Conservation (phyloP, 2,329 filamentous ascomycete genomes). For the Pestalotiopsis sp. region DNA sequence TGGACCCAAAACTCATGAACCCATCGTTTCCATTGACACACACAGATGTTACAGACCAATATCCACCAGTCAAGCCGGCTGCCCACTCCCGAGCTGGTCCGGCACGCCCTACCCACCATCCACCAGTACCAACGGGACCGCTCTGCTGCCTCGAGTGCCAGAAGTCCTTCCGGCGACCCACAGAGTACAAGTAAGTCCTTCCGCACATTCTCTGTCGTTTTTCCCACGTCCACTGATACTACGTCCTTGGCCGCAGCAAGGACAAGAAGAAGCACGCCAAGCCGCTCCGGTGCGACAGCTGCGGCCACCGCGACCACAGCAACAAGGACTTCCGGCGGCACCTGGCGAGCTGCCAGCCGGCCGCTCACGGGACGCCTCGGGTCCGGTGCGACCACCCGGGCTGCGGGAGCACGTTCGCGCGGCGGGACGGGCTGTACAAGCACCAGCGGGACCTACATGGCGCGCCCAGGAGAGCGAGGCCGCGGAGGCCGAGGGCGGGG, state of each 20-base stretch:
- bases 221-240: too few relatives aligned
- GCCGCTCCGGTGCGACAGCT: not conserved
- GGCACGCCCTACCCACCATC: not conserved
- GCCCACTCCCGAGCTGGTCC: too few relatives aligned
- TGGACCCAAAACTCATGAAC: not conserved
- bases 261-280: constrained; percentile 1
- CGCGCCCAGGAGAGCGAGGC: not conserved
- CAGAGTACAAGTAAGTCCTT: not conserved
- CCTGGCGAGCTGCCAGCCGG: not conserved
- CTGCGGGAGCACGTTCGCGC: not conserved
- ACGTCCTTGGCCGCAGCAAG: not conserved
- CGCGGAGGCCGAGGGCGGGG: not conserved
- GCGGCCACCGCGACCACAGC: not conserved
- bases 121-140: not conserved
- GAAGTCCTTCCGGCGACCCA: not conserved
- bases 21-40: not conserved
- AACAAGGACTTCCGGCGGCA: not conserved
- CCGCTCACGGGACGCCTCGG: not conserved
- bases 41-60: not conserved
- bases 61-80: not conserved
- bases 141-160: not conserved
- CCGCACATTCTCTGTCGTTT: too few relatives aligned
- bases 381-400: not conserved
- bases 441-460: not conserved
- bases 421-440: not conserved